phyloP scores from a whole-genome alignment of 1,284 basidiomycete species.

The Cystobasidium sp. region DNA sequence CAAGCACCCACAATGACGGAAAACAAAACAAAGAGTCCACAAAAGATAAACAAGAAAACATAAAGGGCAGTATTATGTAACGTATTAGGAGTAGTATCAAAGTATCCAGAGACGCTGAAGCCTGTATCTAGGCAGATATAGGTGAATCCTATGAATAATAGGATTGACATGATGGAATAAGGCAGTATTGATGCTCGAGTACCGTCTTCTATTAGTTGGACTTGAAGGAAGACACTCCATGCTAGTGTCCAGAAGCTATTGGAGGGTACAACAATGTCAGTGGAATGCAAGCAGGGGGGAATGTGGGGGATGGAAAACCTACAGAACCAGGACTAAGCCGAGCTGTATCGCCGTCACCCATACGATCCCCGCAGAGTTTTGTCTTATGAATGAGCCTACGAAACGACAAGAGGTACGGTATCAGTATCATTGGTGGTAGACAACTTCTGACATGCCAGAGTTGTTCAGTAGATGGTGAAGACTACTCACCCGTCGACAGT shows the following conservation, averaged over 20 bases:
- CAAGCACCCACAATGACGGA: conserved; percentile 49
- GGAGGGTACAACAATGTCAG: background rate
- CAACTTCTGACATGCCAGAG: too few relatives aligned
- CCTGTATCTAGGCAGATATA: conserved; percentile 54
- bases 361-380: conserved; percentile 33
- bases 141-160: conserved; percentile 48
- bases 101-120: conserved; percentile 52
- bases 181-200: conserved; percentile 47
- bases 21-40: conserved; percentile 48
- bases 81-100: conserved; percentile 47
- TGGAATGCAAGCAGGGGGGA: background rate
- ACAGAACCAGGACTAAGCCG: conserved; percentile 35
- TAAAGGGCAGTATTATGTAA: conserved; percentile 53
- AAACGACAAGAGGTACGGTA: background rate
- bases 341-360: conserved; percentile 43
- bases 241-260: conserved; percentile 42
- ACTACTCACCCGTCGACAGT: conserved; percentile 30
- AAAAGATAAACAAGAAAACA: conserved; percentile 51
- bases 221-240: conserved; percentile 51
- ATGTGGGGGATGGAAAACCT: background rate
- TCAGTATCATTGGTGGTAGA: too few relatives aligned
- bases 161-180: conserved; percentile 38
- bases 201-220: conserved; percentile 54
- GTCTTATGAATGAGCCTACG: conserved; percentile 21
- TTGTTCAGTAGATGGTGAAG: background rate